Evolutionary conservation across 805 yeast genomes (phyloP).

Genomic region (Metschnikowia colocasiae): DNA sequence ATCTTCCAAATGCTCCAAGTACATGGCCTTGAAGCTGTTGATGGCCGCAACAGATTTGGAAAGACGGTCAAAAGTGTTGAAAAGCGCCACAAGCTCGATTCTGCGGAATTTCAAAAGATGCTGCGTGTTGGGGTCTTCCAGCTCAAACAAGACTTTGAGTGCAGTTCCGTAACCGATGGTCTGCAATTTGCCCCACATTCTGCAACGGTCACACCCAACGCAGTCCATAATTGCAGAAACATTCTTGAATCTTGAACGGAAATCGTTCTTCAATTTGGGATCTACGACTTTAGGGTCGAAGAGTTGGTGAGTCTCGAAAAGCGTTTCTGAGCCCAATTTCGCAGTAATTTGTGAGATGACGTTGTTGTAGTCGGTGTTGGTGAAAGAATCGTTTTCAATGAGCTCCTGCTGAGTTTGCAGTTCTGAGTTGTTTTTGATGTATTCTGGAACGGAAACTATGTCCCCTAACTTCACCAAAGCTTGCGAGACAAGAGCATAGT

Average conservation of each 20-base stretch:
- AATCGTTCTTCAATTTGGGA: conserved; percentile 70
- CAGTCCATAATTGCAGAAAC: conserved; percentile 95
- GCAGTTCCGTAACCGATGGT: conserved; percentile 98
- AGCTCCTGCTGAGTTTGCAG: conserved; percentile 25
- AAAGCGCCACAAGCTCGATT: conserved; percentile 82
- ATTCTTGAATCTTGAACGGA: conserved; percentile 79
- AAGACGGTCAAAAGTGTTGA: conserved; percentile 89
- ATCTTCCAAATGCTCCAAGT: conserved; percentile 39
- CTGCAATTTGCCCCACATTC: conserved; percentile 97
- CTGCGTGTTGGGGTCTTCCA: conserved; percentile 47
- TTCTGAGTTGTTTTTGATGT: conserved; percentile 24
- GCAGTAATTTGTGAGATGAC: conserved; percentile 11
- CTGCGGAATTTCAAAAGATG: conserved; percentile 61
- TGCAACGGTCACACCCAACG: conserved; percentile 96
- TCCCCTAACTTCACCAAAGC: conserved; percentile 61
- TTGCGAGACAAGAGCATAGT: conserved; percentile 82
- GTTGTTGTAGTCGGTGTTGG: conserved; percentile 22
- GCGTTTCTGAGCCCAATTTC: conserved; percentile 24
- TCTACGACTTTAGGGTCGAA: conserved; percentile 45
- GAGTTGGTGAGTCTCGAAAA: conserved; percentile 46
- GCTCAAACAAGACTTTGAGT: conserved; percentile 82
- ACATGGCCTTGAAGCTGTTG: conserved; percentile 61
- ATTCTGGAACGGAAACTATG: conserved; percentile 27
- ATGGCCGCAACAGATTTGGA: conserved; percentile 80
- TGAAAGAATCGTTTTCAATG: conserved; percentile 34